Conservation (phyloP, 352 stramenopile species). For the Pythium monospermum region DNA sequence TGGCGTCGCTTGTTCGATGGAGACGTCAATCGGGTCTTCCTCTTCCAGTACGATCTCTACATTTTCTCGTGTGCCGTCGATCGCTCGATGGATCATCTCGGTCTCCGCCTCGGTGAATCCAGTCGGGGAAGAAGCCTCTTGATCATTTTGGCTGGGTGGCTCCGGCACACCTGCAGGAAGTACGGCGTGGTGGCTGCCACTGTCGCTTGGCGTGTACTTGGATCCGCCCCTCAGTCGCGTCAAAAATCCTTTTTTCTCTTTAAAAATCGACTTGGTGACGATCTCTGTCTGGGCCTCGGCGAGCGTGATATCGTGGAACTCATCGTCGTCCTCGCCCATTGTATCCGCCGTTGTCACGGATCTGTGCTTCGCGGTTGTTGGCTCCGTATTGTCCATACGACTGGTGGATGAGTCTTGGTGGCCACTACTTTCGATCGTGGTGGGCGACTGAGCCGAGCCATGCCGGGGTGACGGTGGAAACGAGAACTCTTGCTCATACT, state of each 20-base stretch:
- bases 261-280: slow-evolving; percentile 72
- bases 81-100: neutral
- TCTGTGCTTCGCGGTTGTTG: too few species aligned
- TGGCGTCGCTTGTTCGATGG: slow-evolving; percentile 25
- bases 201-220: slow-evolving; percentile 26
- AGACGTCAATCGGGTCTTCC: slow-evolving; percentile 44
- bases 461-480: neutral
- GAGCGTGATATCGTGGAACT: slow-evolving; percentile 27
- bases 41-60: slow-evolving; percentile 32
- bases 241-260: slow-evolving; percentile 35
- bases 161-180: slow-evolving; percentile 4
- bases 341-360: neutral
- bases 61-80: neutral
- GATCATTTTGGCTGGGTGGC: neutral
- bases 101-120: neutral
- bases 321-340: slow-evolving; percentile 17
- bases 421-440: neutral
- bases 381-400: too few species aligned
- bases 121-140: neutral
- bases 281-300: slow-evolving; percentile 29
- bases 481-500: slow-evolving; percentile 1
- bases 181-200: slow-evolving; percentile 5
- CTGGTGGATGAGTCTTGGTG: too few species aligned
- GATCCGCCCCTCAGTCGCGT: slow-evolving; percentile 25
- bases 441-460: neutral